phyloP scores from a whole-genome alignment of 2,329 filamentous ascomycete genomes.

The Aurifilum marmelostoma region DNA sequence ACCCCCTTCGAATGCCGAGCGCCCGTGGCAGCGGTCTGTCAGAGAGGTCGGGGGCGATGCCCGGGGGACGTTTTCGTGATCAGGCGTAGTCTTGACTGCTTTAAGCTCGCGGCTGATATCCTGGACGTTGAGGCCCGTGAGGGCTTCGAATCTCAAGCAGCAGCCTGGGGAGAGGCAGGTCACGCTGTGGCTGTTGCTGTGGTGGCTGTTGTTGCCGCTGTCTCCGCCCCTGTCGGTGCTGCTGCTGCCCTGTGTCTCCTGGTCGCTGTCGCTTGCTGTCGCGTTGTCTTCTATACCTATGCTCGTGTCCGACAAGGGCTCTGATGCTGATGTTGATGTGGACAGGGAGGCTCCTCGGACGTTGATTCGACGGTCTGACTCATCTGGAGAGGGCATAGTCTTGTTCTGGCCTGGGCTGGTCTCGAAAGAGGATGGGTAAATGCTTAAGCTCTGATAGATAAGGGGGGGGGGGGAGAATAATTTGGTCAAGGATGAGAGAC shows the following conservation, averaged over 20 bases:
- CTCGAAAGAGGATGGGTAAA: background rate
- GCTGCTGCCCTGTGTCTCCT: background rate
- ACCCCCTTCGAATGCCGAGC: constrained; percentile 27
- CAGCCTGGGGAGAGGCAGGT: constrained; percentile 26
- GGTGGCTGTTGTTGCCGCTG: background rate
- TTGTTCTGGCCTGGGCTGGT: background rate
- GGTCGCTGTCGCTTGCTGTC: constrained; percentile 6
- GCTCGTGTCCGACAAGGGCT: background rate
- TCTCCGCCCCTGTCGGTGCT: background rate
- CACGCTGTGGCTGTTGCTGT: constrained; percentile 4
- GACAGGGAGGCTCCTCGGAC: background rate
- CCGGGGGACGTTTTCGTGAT: background rate
- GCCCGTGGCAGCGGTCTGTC: constrained; percentile 25
- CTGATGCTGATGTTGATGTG: background rate
- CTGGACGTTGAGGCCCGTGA: constrained; percentile 26
- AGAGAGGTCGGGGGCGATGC: background rate
- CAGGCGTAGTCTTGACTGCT: background rate
- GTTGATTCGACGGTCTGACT: constrained; percentile 20
- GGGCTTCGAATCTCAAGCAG: constrained; percentile 28
- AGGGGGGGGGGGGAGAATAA: too few species aligned
- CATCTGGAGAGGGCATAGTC: constrained; percentile 26
- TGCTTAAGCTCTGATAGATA: background rate
- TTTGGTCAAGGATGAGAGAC: too few species aligned
- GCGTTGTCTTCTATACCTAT: constrained; percentile 27
- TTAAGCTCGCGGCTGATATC: constrained; percentile 26